Conservation (phyloP, 345 rosid genomes). For the Murraya paniculata region DNA sequence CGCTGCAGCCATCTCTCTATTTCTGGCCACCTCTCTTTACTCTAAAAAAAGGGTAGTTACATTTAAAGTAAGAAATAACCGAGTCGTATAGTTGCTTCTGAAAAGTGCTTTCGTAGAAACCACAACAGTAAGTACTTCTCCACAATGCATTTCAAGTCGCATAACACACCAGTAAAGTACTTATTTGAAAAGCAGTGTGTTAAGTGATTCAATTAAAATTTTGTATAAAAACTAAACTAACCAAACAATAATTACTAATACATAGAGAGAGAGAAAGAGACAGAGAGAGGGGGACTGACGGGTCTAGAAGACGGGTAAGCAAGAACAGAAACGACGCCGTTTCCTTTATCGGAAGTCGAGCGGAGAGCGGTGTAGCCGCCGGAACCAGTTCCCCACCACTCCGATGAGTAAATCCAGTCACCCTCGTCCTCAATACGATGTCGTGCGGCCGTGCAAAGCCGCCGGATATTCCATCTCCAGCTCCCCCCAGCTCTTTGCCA, state of each 20-base stretch:
- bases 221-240: background rate
- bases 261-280: too few relatives aligned
- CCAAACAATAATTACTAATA: background rate
- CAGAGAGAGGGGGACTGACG: conserved; percentile 40
- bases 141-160: background rate
- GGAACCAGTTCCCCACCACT: conserved; percentile 76
- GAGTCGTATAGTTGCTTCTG: background rate
- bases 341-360: conserved; percentile 53
- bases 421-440: conserved; percentile 66
- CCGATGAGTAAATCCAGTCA: conserved; percentile 76
- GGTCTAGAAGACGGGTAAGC: conserved; percentile 77
- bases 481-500: conserved; percentile 25
- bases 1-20: conserved; percentile 76
- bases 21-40: conserved; percentile 52
- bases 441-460: conserved; percentile 35
- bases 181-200: background rate
- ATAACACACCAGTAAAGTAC: background rate
- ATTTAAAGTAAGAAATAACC: background rate
- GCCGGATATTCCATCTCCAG: conserved; percentile 33
- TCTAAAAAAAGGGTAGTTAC: conserved; percentile 27
- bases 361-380: conserved; percentile 47
- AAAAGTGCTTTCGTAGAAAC: background rate
- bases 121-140: background rate
- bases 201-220: background rate
- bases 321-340: conserved; percentile 78